Evolutionary conservation across 768 basidiomycete species (phyloP), one percentile per base, ranked within the genome.

Genomic region (Suillus placidus): DNA sequence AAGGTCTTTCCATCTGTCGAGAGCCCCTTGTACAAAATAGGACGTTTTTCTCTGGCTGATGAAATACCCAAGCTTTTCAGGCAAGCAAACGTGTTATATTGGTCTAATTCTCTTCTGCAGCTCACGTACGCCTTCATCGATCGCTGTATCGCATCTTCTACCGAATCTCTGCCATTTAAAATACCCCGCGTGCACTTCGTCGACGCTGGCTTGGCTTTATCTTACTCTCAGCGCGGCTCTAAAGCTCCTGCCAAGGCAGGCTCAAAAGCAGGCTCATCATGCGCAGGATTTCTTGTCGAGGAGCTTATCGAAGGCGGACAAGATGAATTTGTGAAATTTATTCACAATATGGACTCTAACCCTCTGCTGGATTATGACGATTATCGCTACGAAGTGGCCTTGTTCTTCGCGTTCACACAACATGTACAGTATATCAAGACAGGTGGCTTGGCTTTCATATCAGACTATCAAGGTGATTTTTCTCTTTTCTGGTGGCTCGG

Each of bases 71-170:
- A 57, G 23, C 63, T 68, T 23, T 64, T 35, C n/a, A 20, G 37
- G 37, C 64, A 68, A 60, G 67, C 58, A 0, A 69, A 69, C 20
- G 5, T 64, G 14, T 52, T 64, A 10, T 69, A 63, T 32, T 69
- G 68, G 66, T 66, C 66, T 3, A 65, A 67, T n/a, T 45, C 64
- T 1, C 52, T 69, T 1, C 43, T 69, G 26, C 43, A 61, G n/a
- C 45, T 67, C 35, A 67, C 52, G 0, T 69, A 67, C 18, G 38
- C 49, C 14, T 65, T 62, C n/a, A 54, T 69, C 42, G 64, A 67
- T 23, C 38, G 18, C 23, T 14, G 42, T n/a, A 10, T 69, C 1
- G 9, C 6, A 0, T 20, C 37, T 6, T 26, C 61, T 4, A 30
- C 34, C 6, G 37, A 43, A 35, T 32, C 35, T 4, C 64, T 38